Conservation (phyloP, 345 rosid genomes). For the Gossypium turneri region DNA sequence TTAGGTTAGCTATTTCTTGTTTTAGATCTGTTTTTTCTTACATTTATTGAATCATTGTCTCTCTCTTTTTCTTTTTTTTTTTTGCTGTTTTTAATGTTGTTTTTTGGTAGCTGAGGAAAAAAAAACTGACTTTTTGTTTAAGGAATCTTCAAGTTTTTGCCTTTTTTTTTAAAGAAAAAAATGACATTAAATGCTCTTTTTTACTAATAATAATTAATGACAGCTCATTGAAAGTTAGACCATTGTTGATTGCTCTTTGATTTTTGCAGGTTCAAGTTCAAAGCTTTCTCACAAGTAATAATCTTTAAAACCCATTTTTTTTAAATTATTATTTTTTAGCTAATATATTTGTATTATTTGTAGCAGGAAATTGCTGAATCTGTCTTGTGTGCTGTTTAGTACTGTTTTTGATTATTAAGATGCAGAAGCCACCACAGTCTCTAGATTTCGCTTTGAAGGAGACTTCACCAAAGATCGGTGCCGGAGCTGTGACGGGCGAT, state of each 20-base stretch:
- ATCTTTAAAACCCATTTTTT: not conserved
- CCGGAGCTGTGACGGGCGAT: conserved; percentile 53
- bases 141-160: conserved; percentile 3
- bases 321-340: not conserved
- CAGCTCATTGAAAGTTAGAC: not conserved
- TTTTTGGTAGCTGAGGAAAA: not conserved
- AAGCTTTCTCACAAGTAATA: conserved; percentile 14
- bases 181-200: not conserved
- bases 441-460: conserved; percentile 81
- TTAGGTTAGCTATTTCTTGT: not conserved
- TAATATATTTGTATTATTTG: not conserved
- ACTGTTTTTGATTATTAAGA: conserved; percentile 23
- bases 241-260: conserved; percentile 13
- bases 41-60: not conserved
- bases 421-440: conserved; percentile 76
- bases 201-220: not conserved
- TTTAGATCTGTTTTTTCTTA: not conserved
- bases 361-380: not conserved
- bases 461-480: conserved; percentile 95
- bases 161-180: not conserved
- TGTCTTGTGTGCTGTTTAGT: conserved; percentile 2
- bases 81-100: not conserved
- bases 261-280: conserved; percentile 31
- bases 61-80: not conserved
- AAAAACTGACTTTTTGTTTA: not conserved